A percentile compares a stretch with the other conserved stretches of the same genome.
Evolutionary conservation across 192 early-diverging fungal genomes (phyloP).

Genomic region (Jimgerdemannia lactiflua): DNA sequence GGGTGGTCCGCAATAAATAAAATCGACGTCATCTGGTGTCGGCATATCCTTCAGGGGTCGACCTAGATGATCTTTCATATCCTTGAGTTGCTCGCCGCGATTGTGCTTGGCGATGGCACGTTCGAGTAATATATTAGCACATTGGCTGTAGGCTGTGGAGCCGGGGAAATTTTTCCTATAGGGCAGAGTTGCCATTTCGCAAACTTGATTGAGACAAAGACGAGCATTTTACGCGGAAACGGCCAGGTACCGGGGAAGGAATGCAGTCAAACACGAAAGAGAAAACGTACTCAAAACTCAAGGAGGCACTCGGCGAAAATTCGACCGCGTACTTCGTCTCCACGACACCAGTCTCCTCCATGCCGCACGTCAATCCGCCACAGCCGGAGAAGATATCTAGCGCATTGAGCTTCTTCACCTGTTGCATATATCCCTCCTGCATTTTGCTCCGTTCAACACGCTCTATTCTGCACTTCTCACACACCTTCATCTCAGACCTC

Average conservation of each 20-base stretch:
- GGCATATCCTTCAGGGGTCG: constrained; percentile 50
- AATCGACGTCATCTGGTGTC: constrained; percentile 56
- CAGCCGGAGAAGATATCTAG: constrained; percentile 72
- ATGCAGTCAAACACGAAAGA: neutral
- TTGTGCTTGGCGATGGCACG: constrained; percentile 54
- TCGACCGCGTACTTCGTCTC: constrained; percentile 66
- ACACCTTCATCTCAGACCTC: neutral
- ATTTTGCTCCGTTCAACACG: constrained; percentile 17
- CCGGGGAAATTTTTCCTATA: constrained; percentile 52
- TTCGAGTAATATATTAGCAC: constrained; percentile 58
- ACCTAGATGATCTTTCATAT: constrained; percentile 36
- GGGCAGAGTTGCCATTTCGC: constrained; percentile 14
- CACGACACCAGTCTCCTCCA: constrained; percentile 53
- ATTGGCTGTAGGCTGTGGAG: constrained; percentile 56
- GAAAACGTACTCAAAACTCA: constrained; percentile 46
- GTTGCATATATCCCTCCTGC: neutral
- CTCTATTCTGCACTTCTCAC: constrained; percentile 22
- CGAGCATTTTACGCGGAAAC: too few relatives aligned
- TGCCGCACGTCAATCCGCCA: constrained; percentile 63
- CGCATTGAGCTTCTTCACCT: constrained; percentile 36
- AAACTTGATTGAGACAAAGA: neutral
- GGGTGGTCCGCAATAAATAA: constrained; percentile 74
- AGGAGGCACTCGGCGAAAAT: constrained; percentile 52
- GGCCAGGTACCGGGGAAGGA: too few relatives aligned
- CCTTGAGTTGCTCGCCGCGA: constrained; percentile 22